Percentiles rank a stretch among this genome's conserved stretches.
Evolutionary conservation across 2,329 filamentous ascomycete genomes (phyloP).

Genomic region (Lecanicillium sp.): DNA sequence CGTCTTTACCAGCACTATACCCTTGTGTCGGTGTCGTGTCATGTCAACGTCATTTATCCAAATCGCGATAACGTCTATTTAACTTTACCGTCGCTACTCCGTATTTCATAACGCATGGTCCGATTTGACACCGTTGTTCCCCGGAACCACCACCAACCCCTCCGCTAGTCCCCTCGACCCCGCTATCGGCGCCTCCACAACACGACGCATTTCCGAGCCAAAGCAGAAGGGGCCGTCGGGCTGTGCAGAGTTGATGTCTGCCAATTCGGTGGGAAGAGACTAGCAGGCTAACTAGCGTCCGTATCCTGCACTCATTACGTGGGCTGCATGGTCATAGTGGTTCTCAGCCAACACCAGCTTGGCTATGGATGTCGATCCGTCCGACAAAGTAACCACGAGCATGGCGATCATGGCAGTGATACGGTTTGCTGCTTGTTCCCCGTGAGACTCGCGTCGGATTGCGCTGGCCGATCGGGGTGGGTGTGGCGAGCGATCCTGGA

Average conservation of each 20-base stretch:
- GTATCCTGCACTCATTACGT: too few relatives aligned
- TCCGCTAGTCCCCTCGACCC: not conserved
- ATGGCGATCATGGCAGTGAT: not conserved
- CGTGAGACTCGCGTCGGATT: not conserved
- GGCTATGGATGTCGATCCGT: not conserved
- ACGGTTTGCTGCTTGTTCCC: not conserved
- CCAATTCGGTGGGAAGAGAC: too few relatives aligned
- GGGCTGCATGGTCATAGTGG: too few relatives aligned
- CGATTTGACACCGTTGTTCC: not conserved
- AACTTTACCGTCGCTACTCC: not conserved
- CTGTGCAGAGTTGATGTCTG: too few relatives aligned
- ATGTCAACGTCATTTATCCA: not conserved
- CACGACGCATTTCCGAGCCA: not conserved
- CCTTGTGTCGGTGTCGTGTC: not conserved
- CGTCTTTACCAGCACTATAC: not conserved
- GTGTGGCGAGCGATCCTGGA: not conserved
- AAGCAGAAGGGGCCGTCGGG: too few relatives aligned
- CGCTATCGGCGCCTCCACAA: slow-evolving; percentile 2
- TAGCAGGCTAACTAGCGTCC: too few relatives aligned
- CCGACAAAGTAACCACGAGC: not conserved
- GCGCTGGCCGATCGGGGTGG: not conserved
- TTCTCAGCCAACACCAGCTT: too few relatives aligned
- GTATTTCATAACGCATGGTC: not conserved
- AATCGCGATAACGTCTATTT: not conserved
- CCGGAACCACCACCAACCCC: not conserved